Conservation (phyloP, 2,329 filamentous ascomycete species). For the Microascus cirrosus region DNA sequence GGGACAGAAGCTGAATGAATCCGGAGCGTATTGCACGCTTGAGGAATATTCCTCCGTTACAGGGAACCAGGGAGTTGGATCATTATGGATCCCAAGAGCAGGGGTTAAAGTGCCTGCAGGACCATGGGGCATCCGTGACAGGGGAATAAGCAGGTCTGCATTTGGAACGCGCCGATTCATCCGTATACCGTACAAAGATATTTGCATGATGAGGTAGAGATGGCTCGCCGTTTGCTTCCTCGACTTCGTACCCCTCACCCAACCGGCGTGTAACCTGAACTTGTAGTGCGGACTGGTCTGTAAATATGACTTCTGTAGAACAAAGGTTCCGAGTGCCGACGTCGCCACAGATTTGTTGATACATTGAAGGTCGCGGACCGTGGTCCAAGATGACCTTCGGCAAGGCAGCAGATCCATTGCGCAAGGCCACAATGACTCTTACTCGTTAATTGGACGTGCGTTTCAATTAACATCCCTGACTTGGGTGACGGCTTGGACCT, state of each 20-base stretch:
- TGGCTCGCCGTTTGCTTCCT: not conserved
- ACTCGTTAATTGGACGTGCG: not conserved
- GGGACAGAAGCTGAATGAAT: not conserved
- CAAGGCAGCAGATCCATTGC: not conserved
- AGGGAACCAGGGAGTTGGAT: not conserved
- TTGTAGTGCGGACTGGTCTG: too few relatives aligned
- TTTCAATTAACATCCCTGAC: not conserved
- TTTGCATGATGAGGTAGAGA: not conserved
- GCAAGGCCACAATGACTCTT: not conserved
- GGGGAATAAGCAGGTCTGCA: not conserved
- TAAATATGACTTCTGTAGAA: too few relatives aligned
- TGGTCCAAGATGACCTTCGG: not conserved
- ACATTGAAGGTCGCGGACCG: not conserved
- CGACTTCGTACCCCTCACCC: not conserved
- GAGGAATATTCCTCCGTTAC: not conserved
- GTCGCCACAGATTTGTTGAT: not conserved
- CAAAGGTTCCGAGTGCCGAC: not conserved
- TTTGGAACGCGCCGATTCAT: not conserved
- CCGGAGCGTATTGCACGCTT: not conserved
- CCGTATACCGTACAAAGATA: not conserved
- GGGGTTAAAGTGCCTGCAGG: not conserved
- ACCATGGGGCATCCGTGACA: not conserved
- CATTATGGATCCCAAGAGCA: not conserved
- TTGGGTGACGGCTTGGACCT: not conserved
- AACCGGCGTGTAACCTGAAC: too few relatives aligned